These are phyloP conservation scores for Daedalea quercina DNA, from an alignment of 768 basidiomycete genomes.

Conservation along the genomic window DNA sequence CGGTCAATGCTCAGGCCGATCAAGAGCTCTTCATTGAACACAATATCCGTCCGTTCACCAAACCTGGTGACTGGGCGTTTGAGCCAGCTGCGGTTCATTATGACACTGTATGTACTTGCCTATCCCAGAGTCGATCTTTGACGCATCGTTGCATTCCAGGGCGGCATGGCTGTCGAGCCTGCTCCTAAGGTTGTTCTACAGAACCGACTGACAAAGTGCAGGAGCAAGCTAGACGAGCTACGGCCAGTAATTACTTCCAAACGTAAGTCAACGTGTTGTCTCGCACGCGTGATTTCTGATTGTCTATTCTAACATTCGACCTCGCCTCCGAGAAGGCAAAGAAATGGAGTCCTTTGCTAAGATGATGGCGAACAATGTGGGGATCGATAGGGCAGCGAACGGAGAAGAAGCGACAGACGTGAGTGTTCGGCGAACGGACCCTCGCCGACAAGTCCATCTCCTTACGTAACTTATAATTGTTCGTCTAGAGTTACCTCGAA, in stretches of 20 bases:
- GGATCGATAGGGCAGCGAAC: constrained; percentile 45
- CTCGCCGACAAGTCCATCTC: neutral
- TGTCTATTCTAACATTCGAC: constrained; percentile 4
- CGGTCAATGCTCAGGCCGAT: constrained; percentile 53
- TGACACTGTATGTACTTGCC: constrained; percentile 67
- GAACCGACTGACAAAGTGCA: constrained; percentile 61
- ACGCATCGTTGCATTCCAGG: constrained; percentile 27
- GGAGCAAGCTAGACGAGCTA: constrained; percentile 58
- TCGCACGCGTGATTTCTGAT: neutral
- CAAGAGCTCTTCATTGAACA: constrained; percentile 67
- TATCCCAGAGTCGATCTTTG: neutral
- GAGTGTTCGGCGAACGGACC: constrained; percentile 4
- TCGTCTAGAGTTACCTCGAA: constrained; percentile 55
- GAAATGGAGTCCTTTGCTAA: constrained; percentile 47
- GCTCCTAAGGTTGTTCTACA: constrained; percentile 75
- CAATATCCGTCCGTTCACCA: constrained; percentile 59
- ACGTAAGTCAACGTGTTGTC: constrained; percentile 34
- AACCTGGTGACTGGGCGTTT: constrained; percentile 64
- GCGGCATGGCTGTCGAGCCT: constrained; percentile 56
- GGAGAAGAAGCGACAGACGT: constrained; percentile 33
- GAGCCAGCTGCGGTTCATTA: constrained; percentile 72
- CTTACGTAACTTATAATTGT: neutral
- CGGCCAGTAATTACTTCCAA: constrained; percentile 50
- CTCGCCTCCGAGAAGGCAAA: constrained; percentile 29
- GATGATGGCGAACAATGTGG: constrained; percentile 40